These are phyloP conservation scores for Clitopilus hobsonii DNA, from an alignment of 768 basidiomycete species.

Conservation along the genomic window DNA sequence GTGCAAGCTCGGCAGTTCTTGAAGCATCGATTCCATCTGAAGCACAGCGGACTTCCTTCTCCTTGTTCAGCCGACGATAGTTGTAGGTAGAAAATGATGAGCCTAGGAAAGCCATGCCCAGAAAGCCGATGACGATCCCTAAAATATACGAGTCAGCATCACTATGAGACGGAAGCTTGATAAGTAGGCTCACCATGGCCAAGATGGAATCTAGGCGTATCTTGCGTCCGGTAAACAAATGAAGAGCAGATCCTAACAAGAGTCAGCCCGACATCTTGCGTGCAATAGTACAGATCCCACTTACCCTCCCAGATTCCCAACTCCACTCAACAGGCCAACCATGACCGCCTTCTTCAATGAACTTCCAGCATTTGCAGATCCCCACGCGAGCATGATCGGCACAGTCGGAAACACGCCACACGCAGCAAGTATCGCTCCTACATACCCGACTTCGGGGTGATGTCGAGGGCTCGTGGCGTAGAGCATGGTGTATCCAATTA, in stretches of 20 bases:
- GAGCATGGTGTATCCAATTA: conserved; percentile 38
- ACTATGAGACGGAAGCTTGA: no score
- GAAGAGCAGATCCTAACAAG: conserved; percentile 26
- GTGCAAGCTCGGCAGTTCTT: conserved; percentile 26
- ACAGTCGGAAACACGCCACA: conserved; percentile 41
- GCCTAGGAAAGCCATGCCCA: conserved; percentile 26
- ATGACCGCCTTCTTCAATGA: conserved; percentile 44
- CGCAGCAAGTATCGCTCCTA: conserved; percentile 37
- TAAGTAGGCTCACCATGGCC: conserved; percentile 15
- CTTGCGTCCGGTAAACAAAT: conserved; percentile 24
- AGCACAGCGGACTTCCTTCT: conserved; percentile 32
- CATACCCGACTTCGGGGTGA: conserved; percentile 30
- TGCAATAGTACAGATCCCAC: no score
- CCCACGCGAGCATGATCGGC: conserved; percentile 39
- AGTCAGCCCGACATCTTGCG: no score
- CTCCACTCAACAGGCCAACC: conserved; percentile 39
- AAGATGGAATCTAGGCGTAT: conserved; percentile 20
- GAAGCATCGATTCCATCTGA: conserved; percentile 27
- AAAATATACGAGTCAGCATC: not conserved
- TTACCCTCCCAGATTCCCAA: conserved; percentile 40
- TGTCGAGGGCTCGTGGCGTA: conserved; percentile 23
- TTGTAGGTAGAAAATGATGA: conserved; percentile 31
- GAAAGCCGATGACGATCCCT: conserved; percentile 13
- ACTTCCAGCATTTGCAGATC: conserved; percentile 43
- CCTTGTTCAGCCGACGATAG: conserved; percentile 35